Percentiles rank a stretch among this genome's conserved stretches.
Evolutionary conservation across 2,329 filamentous ascomycete genomes (phyloP).

Genomic region (Stemphylium beticola): DNA sequence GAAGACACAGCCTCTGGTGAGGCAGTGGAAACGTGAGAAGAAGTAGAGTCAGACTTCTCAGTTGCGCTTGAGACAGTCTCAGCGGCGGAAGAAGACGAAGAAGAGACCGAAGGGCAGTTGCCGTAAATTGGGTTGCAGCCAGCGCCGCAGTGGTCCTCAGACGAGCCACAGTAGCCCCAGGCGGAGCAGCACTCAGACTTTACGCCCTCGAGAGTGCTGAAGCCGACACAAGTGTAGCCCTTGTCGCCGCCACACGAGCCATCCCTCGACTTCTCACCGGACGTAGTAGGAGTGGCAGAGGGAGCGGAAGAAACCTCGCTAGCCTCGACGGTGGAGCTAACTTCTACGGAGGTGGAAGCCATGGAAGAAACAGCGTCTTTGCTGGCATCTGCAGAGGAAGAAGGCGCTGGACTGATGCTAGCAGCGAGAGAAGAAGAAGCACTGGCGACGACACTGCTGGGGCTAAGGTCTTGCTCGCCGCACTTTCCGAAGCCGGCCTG

Average conservation of each 20-base stretch:
- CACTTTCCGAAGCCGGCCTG: slow-evolving; percentile 39
- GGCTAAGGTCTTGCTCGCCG: slow-evolving; percentile 3
- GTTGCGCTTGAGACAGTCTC: too few species aligned
- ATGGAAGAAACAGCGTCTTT: background rate
- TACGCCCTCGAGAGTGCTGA: slow-evolving; percentile 6
- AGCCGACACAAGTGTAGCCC: too few species aligned
- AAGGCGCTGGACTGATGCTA: background rate
- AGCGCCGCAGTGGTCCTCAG: slow-evolving; percentile 31
- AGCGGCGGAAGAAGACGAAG: too few species aligned
- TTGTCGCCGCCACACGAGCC: too few species aligned
- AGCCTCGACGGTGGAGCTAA: too few species aligned
- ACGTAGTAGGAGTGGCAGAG: slow-evolving; percentile 15
- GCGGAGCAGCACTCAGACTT: slow-evolving; percentile 55
- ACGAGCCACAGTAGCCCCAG: slow-evolving; percentile 50
- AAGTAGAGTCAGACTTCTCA: background rate
- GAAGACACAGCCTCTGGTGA: slow-evolving; percentile 8
- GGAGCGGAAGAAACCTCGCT: slow-evolving; percentile 1
- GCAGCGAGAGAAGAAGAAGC: background rate
- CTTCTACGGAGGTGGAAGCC: too few species aligned
- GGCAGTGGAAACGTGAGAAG: background rate
- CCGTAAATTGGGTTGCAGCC: too few species aligned
- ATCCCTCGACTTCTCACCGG: too few species aligned
- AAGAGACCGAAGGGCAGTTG: too few species aligned
- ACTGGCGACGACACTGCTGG: background rate
- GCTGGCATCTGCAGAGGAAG: background rate